Conservation (phyloP, 306 rosid species). For the Cucumis cinereus region DNA sequence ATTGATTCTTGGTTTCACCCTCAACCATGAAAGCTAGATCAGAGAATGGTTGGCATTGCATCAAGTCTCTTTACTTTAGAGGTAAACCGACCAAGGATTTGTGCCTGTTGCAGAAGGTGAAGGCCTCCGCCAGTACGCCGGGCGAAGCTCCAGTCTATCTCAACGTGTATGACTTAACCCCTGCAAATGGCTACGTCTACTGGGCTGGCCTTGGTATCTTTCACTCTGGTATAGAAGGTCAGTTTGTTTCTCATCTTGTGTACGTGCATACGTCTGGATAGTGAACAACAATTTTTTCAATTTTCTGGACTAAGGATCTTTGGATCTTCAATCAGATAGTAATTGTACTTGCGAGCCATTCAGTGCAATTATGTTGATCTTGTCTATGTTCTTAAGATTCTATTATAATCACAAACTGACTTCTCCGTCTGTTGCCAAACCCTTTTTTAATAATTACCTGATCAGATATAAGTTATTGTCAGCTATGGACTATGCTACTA, state of each 20-base stretch:
- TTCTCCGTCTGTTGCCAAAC: not conserved
- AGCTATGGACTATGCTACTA: not conserved
- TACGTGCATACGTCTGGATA: not conserved
- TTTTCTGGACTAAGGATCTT: not conserved
- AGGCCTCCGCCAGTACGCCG: not conserved
- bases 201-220: constrained; percentile 12
- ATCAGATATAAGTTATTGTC: not conserved
- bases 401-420: not conserved
- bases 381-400: not conserved
- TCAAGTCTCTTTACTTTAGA: constrained; percentile 3
- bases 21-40: constrained; percentile 4
- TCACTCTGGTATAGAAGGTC: constrained; percentile 12
- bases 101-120: constrained; percentile 8
- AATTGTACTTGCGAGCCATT: not conserved
- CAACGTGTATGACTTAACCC: constrained; percentile 12
- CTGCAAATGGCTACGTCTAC: constrained; percentile 7
- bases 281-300: not conserved
- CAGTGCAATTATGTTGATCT: not conserved
- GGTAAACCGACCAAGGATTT: not conserved
- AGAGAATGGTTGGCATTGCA: constrained; percentile 5
- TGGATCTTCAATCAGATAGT: not conserved
- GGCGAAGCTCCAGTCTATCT: constrained; percentile 8
- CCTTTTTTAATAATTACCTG: not conserved
- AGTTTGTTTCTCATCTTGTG: not conserved
- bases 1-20: not conserved